Evolutionary conservation across 2,329 filamentous ascomycete genomes (phyloP).

Genomic region (Colletotrichum shisoi): DNA sequence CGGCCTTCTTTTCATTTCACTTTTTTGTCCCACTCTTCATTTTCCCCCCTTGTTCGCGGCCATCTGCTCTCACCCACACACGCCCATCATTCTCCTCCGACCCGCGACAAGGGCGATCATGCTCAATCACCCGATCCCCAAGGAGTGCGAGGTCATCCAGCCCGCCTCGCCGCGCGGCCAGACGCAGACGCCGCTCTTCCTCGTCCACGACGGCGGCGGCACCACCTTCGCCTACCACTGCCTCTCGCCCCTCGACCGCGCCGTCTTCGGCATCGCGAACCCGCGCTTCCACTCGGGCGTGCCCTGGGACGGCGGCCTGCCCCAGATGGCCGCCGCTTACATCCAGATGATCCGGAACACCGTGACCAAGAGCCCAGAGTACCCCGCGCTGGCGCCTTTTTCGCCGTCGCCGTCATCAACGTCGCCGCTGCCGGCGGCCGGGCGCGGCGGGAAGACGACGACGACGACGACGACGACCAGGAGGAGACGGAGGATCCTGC

Average conservation of each 20-base stretch:
- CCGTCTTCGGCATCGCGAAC: slow-evolving; percentile 64
- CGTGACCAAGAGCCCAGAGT: slow-evolving; percentile 42
- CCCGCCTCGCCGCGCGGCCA: slow-evolving; percentile 26
- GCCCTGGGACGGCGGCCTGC: slow-evolving; percentile 60
- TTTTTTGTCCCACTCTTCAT: not conserved
- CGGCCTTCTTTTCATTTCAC: not conserved
- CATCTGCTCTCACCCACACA: not conserved
- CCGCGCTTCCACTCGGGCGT: slow-evolving; percentile 58
- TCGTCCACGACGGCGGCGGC: slow-evolving; percentile 69
- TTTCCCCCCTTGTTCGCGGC: not conserved
- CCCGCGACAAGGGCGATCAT: not conserved
- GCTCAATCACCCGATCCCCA: slow-evolving; percentile 15
- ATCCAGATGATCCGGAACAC: slow-evolving; percentile 54
- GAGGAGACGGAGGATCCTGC: slow-evolving; percentile 50
- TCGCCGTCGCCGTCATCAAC: slow-evolving; percentile 27
- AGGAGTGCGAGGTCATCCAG: slow-evolving; percentile 37
- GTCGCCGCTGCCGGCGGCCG: slow-evolving; percentile 40
- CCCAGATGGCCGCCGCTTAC: slow-evolving; percentile 64
- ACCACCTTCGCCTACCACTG: slow-evolving; percentile 67
- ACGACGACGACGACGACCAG: too few species aligned
- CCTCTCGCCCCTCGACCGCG: slow-evolving; percentile 58
- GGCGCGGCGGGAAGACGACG: slow-evolving; percentile 1
- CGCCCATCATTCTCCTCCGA: too few species aligned
- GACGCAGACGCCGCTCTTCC: slow-evolving; percentile 57
- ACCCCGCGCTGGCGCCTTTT: slow-evolving; percentile 22